Percentiles rank a stretch among this genome's conserved stretches.
Evolutionary conservation across 805 yeast species (phyloP).

Genomic region (Pichia cephalocereana): DNA sequence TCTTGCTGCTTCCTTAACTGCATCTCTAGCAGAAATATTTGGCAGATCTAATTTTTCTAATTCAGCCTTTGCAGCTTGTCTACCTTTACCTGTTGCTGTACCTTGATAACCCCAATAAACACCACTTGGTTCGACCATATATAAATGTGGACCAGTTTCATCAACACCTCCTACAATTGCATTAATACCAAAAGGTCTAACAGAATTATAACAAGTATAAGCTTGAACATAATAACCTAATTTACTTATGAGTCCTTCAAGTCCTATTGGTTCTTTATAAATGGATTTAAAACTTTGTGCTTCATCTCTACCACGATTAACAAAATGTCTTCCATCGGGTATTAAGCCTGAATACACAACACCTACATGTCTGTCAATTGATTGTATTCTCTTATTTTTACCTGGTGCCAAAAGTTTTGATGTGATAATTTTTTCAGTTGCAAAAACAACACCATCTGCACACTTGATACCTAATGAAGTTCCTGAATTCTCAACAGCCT

Average conservation of each 20-base stretch:
- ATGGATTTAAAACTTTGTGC: conserved; percentile 67
- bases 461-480: conserved; percentile 90
- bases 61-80: conserved; percentile 96
- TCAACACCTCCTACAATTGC: conserved; percentile 93
- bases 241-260: conserved; percentile 77
- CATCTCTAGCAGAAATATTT: conserved; percentile 64
- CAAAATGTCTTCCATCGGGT: conserved; percentile 95
- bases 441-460: conserved; percentile 91
- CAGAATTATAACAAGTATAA: conserved; percentile 91
- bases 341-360: conserved; percentile 90
- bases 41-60: conserved; percentile 80
- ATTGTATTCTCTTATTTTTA: conserved; percentile 83
- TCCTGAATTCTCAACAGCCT: conserved; percentile 96
- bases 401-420: conserved; percentile 86
- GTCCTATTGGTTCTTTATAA: conserved; percentile 68
- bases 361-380: conserved; percentile 89
- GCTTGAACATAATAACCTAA: conserved; percentile 90
- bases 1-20: conserved; percentile 88
- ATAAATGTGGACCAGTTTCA: conserved; percentile 74
- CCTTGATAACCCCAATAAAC: conserved; percentile 96
- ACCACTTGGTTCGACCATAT: conserved; percentile 97
- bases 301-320: conserved; percentile 87
- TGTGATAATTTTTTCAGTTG: conserved; percentile 85
- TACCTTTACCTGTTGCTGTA: conserved; percentile 97
- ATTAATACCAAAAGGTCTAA: conserved; percentile 93